Evolutionary conservation across 2,329 filamentous ascomycete species (phyloP).

Genomic region (Pseudocercospora crystallina): DNA sequence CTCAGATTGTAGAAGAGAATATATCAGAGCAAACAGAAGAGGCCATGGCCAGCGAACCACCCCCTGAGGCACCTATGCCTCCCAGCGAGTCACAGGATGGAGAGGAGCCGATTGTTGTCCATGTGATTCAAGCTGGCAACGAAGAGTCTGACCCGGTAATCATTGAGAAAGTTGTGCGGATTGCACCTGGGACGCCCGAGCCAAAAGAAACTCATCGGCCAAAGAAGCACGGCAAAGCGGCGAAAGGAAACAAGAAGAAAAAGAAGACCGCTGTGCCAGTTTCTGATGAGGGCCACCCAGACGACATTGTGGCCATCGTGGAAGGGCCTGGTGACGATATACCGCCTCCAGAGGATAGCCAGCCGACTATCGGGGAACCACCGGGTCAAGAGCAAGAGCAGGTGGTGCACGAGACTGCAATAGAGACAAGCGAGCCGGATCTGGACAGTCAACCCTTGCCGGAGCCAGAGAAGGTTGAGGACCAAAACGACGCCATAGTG

Average conservation of each 20-base stretch:
- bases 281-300: slow-evolving; percentile 15
- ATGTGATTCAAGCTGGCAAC: not conserved
- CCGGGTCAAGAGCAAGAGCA: too few species aligned
- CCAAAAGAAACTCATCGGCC: slow-evolving; percentile 26
- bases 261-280: slow-evolving; percentile 18
- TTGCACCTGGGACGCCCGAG: slow-evolving; percentile 31
- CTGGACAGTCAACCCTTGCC: too few species aligned
- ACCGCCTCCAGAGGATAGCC: not conserved
- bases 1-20: too few species aligned
- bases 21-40: not conserved
- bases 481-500: not conserved
- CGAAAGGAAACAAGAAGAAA: slow-evolving; percentile 25
- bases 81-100: slow-evolving; percentile 1
- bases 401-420: too few species aligned
- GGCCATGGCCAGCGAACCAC: not conserved
- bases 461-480: not conserved
- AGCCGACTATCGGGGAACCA: not conserved
- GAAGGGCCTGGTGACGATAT: slow-evolving; percentile 17
- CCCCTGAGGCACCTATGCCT: slow-evolving; percentile 11
- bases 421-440: not conserved
- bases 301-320: slow-evolving; percentile 28
- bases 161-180: slow-evolving; percentile 28
- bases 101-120: not conserved
- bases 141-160: slow-evolving; percentile 12
- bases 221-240: slow-evolving; percentile 25